A percentile compares a stretch with the other conserved stretches of the same genome.
These are phyloP conservation scores for Ophiostoma tasmaniense DNA, from an alignment of 2,329 filamentous ascomycete genomes.

Conservation along the genomic window DNA sequence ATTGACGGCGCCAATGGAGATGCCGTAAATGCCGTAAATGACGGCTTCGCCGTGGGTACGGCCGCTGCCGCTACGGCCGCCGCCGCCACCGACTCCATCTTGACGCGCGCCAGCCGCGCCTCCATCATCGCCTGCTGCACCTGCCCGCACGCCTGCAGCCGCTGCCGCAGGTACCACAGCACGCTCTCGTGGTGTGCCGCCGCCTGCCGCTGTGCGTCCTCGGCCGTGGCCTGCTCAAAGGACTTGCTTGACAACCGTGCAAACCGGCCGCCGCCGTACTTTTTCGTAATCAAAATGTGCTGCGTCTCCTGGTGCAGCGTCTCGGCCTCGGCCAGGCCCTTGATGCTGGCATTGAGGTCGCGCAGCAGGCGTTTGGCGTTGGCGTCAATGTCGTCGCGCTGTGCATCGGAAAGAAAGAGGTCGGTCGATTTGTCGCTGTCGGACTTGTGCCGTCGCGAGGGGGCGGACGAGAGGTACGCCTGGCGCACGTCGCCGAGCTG, in stretches of 20 bases:
- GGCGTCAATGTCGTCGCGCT: conserved; percentile 80
- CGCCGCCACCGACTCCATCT: conserved; percentile 58
- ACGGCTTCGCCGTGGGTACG: conserved; percentile 14
- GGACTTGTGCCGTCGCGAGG: conserved; percentile 40
- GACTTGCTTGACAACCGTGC: conserved; percentile 29
- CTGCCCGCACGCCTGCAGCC: conserved; percentile 65
- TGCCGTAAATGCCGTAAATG: neutral
- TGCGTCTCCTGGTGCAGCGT: conserved; percentile 71
- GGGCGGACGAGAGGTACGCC: conserved; percentile 78
- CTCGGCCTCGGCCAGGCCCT: conserved; percentile 72
- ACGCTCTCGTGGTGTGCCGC: conserved; percentile 72
- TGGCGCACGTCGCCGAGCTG: conserved; percentile 80
- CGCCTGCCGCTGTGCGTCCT: conserved; percentile 58
- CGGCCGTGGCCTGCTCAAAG: conserved; percentile 62
- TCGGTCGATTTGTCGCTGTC: conserved; percentile 22
- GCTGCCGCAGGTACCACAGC: conserved; percentile 69
- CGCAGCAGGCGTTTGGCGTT: conserved; percentile 79
- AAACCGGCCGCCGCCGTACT: conserved; percentile 42
- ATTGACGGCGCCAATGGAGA: neutral
- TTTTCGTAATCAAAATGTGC: conserved; percentile 60
- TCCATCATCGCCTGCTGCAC: conserved; percentile 91
- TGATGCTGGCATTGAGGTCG: conserved; percentile 75
- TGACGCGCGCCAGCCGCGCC: conserved; percentile 69
- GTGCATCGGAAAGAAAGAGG: conserved; percentile 57
- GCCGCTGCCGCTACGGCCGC: neutral